These are phyloP conservation scores for Pichia sp. DNA, from an alignment of 1,139 yeast species.

Conservation along the genomic window DNA sequence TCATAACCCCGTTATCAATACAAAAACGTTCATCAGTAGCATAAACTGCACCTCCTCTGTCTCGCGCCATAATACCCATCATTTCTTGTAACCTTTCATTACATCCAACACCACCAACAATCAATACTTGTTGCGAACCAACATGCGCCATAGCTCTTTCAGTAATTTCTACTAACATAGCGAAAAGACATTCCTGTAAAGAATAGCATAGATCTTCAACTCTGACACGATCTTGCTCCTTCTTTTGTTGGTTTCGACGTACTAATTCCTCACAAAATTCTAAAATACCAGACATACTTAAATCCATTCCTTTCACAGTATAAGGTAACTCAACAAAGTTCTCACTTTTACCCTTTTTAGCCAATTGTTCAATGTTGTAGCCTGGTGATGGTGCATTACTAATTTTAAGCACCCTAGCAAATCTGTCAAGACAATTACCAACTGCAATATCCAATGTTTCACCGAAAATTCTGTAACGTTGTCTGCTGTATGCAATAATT, in stretches of 20 bases:
- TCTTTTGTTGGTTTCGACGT: conserved; percentile 4
- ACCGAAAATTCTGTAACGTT: conserved; percentile 89
- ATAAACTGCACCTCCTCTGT: conserved; percentile 75
- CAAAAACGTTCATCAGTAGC: conserved; percentile 98
- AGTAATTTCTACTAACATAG: conserved; percentile 96
- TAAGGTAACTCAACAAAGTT: conserved; percentile 77
- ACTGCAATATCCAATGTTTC: conserved; percentile 96
- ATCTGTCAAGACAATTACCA: conserved; percentile 92
- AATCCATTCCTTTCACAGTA: conserved; percentile 97
- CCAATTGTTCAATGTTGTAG: conserved; percentile 90
- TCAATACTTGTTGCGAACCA: conserved; percentile 76
- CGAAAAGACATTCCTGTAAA: conserved; percentile 82
- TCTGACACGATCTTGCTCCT: background rate
- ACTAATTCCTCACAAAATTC: conserved; percentile 81
- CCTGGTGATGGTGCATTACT: conserved; percentile 97
- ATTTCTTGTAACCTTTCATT: conserved; percentile 85
- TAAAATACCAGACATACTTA: conserved; percentile 91
- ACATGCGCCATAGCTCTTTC: conserved; percentile 99
- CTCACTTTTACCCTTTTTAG: conserved; percentile 49
- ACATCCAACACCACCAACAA: conserved; percentile 98
- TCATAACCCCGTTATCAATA: conserved; percentile 97
- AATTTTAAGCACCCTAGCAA: conserved; percentile 83
- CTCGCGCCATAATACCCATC: conserved; percentile 92
- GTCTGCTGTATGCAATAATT: conserved; percentile 91
- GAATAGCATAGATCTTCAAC: conserved; percentile 87